phyloP scores from a whole-genome alignment of 495 filamentous ascomycete genomes.

The Aspergillus nanangensis region DNA sequence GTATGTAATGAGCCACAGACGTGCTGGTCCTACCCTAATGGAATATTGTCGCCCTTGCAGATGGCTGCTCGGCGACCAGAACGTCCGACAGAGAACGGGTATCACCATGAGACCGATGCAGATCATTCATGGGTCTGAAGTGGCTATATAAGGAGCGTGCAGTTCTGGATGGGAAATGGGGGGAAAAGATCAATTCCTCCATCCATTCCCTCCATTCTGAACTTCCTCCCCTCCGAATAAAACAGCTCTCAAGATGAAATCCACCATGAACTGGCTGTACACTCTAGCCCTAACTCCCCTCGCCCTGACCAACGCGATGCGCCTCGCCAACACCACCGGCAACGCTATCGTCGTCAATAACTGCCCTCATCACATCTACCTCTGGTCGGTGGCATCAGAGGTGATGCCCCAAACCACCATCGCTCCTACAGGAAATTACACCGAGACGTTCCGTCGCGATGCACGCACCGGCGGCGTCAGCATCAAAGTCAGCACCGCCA shows the following conservation, averaged over 20 bases:
- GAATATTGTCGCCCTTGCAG: too few relatives aligned
- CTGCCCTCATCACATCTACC: constrained; percentile 41
- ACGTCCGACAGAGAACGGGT: too few relatives aligned
- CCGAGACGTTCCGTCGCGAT: constrained; percentile 43
- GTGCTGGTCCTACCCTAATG: too few relatives aligned
- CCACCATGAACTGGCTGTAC: constrained; percentile 11
- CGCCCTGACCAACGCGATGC: constrained; percentile 3
- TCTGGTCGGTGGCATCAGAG: constrained; percentile 50
- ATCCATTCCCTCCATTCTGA: too few relatives aligned
- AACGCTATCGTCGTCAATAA: constrained; percentile 47
- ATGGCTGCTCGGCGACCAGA: too few relatives aligned
- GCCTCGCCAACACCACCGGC: constrained; percentile 24
- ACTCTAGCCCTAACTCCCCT: constrained; percentile 9
- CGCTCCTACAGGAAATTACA: constrained; percentile 20
- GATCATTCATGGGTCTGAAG: too few relatives aligned
- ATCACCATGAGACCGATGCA: too few relatives aligned
- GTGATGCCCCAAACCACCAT: constrained; percentile 27
- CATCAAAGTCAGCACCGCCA: constrained; percentile 47
- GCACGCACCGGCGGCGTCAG: constrained; percentile 45
- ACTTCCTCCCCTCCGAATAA: background rate
- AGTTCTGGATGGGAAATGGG: too few relatives aligned
- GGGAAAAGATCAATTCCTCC: too few relatives aligned
- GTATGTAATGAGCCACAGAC: too few relatives aligned
- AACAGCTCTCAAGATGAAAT: too few relatives aligned
- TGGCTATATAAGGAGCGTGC: too few relatives aligned